Evolutionary conservation across 331 rosid species (phyloP).

Genomic region (Quercus phellos): DNA sequence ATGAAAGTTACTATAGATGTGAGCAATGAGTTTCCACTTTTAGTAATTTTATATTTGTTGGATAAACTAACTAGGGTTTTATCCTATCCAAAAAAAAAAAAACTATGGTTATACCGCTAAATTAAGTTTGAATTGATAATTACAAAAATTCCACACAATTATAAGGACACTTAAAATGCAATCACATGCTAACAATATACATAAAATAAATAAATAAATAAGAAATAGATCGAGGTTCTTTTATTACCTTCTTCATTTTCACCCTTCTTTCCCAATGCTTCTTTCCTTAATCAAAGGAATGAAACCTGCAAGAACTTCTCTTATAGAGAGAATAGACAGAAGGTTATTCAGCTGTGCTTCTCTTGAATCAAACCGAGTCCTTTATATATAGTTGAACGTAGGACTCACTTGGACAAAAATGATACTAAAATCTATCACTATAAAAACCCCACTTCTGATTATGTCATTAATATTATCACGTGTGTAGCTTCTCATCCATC

Average conservation of each 20-base stretch:
- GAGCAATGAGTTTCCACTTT: no score
- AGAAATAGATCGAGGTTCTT: neutral
- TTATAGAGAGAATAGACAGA: neutral
- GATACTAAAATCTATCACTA: conserved; percentile 22
- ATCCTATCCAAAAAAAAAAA: no score
- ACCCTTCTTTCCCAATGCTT: conserved; percentile 3
- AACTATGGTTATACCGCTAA: no score
- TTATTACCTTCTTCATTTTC: conserved; percentile 25
- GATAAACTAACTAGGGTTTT: no score
- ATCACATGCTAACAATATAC: neutral
- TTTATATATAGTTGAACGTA: conserved; percentile 5
- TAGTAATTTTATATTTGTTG: no score
- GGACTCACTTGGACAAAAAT: neutral
- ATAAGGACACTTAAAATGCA: neutral
- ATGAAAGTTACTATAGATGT: neutral
- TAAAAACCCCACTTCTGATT: conserved; percentile 22
- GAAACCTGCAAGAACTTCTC: neutral
- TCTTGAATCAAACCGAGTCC: neutral
- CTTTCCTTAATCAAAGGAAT: neutral
- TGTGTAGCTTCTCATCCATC: conserved; percentile 27
- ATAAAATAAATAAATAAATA: neutral
- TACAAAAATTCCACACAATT: neutral
- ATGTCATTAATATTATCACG: conserved; percentile 4
- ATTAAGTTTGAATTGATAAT: no score
- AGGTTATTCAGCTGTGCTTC: neutral